These are phyloP conservation scores for Ottelia alismoides DNA, from an alignment of 106 monocot species.

Conservation along the genomic window DNA sequence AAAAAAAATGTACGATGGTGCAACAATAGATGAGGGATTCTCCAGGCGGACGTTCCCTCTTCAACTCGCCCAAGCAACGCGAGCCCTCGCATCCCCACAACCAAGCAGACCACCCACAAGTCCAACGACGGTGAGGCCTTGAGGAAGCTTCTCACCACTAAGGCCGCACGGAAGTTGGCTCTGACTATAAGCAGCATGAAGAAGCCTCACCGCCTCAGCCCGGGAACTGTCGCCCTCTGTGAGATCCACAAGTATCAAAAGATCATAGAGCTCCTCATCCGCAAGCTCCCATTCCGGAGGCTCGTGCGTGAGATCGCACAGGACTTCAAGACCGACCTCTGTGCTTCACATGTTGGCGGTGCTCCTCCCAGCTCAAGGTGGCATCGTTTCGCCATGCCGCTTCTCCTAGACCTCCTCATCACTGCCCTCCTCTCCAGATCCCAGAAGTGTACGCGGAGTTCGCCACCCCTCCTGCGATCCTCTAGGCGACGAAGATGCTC, in stretches of 20 bases:
- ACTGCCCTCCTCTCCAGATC: too few relatives aligned
- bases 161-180: background rate
- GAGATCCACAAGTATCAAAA: conserved; percentile 58
- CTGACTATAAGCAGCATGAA: background rate
- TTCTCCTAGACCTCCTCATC: too few relatives aligned
- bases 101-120: background rate
- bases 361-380: too few relatives aligned
- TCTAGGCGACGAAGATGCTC: too few relatives aligned
- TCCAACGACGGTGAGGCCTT: background rate
- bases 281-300: conserved; percentile 34
- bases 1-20: too few relatives aligned
- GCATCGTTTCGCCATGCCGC: too few relatives aligned
- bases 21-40: too few relatives aligned
- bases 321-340: conserved; percentile 57
- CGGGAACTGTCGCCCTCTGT: conserved; percentile 39
- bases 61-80: too few relatives aligned
- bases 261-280: conserved; percentile 41
- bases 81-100: background rate
- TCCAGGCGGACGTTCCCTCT: too few relatives aligned
- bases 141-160: background rate
- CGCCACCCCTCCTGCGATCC: too few relatives aligned
- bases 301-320: conserved; percentile 47
- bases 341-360: too few relatives aligned
- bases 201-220: conserved; percentile 8
- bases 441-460: too few relatives aligned